These are phyloP conservation scores for Seiridium cupressi DNA, from an alignment of 2,329 filamentous ascomycete genomes.

Conservation along the genomic window DNA sequence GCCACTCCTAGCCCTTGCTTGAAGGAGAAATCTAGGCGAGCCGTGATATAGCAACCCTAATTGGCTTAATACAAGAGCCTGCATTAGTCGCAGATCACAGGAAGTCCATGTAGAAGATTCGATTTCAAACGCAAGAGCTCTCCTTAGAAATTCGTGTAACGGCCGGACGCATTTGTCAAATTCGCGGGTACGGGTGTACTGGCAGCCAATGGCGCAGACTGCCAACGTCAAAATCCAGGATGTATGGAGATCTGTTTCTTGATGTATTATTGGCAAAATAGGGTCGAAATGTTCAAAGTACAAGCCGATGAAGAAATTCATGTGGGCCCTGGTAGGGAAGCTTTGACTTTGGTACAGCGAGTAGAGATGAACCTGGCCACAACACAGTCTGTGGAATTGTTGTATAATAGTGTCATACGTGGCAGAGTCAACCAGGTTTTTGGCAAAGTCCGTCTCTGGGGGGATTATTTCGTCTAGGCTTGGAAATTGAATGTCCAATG, in stretches of 20 bases:
- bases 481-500: neutral
- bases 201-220: neutral
- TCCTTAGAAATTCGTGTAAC: neutral
- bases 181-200: neutral
- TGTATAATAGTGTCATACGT: neutral
- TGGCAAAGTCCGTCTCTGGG: neutral
- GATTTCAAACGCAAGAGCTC: neutral
- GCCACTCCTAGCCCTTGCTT: neutral
- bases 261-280: neutral
- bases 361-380: neutral
- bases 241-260: neutral
- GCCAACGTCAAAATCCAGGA: neutral
- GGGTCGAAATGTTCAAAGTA: constrained; percentile 3
- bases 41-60: neutral
- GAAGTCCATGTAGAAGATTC: neutral
- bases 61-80: neutral
- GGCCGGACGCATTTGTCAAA: neutral
- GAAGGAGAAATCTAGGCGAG: neutral
- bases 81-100: neutral
- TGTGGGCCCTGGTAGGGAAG: neutral
- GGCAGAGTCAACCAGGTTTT: neutral
- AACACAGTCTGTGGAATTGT: neutral
- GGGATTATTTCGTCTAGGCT: neutral
- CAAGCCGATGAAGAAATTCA: neutral
- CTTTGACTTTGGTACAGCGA: neutral